Evolutionary conservation across 1,284 basidiomycete species (phyloP).

Genomic region (Apiotrichum veenhuisii): DNA sequence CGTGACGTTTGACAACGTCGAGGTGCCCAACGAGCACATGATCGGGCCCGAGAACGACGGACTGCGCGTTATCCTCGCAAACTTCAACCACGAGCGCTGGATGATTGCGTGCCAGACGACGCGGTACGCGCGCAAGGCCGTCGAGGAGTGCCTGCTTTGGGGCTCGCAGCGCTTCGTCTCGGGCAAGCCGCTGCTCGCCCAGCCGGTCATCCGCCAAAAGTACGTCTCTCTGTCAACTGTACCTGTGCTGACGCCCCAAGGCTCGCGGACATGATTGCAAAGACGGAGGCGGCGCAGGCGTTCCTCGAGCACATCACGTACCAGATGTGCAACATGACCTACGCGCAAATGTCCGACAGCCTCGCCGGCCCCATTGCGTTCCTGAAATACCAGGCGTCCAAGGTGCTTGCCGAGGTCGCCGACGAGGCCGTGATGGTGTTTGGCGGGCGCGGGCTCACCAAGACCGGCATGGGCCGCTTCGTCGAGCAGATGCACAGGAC

Average conservation of each 20-base stretch:
- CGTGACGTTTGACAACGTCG: conserved; percentile 82
- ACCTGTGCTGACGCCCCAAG: neutral
- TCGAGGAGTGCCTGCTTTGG: conserved; percentile 58
- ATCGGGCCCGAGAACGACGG: conserved; percentile 79
- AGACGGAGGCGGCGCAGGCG: conserved; percentile 74
- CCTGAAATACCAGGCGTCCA: conserved; percentile 59
- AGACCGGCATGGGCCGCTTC: conserved; percentile 54
- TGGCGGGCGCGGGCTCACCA: conserved; percentile 30
- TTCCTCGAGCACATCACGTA: conserved; percentile 87
- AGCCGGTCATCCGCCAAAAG: conserved; percentile 70
- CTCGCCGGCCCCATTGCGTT: conserved; percentile 50
- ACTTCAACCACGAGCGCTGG: conserved; percentile 41
- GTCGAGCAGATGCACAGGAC: conserved; percentile 54
- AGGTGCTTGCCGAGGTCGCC: conserved; percentile 50
- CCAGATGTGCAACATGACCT: conserved; percentile 80
- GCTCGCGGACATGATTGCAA: conserved; percentile 77
- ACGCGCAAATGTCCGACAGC: conserved; percentile 63
- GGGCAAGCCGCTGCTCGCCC: conserved; percentile 74
- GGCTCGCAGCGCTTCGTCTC: conserved; percentile 72
- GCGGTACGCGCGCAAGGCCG: conserved; percentile 21
- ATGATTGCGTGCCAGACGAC: conserved; percentile 11
- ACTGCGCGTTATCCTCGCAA: conserved; percentile 65
- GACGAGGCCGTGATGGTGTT: conserved; percentile 54
- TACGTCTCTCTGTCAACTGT: neutral
- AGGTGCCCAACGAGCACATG: conserved; percentile 77